These are phyloP conservation scores for Remersonia thermophila DNA, from an alignment of 2,329 filamentous ascomycete species.

Conservation along the genomic window DNA sequence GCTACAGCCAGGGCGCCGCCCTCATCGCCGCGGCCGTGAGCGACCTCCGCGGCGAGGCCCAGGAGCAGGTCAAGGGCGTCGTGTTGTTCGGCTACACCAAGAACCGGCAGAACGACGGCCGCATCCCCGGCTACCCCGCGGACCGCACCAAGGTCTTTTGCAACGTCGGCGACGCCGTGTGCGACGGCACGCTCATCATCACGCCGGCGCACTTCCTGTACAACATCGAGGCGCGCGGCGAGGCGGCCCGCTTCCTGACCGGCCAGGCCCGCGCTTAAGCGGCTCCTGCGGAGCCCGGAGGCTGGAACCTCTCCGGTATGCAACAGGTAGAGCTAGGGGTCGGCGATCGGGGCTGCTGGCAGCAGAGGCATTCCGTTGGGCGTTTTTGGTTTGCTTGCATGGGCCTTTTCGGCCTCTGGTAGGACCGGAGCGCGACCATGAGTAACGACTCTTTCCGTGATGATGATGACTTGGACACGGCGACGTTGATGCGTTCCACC, in stretches of 20 bases:
- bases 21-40: conserved; percentile 29
- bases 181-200: conserved; percentile 24
- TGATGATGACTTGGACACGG: too few species aligned
- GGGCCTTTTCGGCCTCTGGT: too few species aligned
- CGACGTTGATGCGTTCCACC: too few species aligned
- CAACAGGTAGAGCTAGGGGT: too few species aligned
- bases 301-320: too few species aligned
- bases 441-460: too few species aligned
- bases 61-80: conserved; percentile 23
- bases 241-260: conserved; percentile 3
- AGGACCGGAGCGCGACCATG: too few species aligned
- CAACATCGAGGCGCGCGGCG: neutral
- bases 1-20: conserved; percentile 29
- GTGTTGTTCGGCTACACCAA: conserved; percentile 28
- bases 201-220: conserved; percentile 21
- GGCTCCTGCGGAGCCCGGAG: too few species aligned
- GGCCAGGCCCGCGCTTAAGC: neutral
- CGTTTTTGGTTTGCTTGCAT: too few species aligned
- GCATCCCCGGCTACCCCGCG: conserved; percentile 26
- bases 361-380: too few species aligned
- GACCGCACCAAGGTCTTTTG: conserved; percentile 28
- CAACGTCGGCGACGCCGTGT: conserved; percentile 21
- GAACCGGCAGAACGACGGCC: conserved; percentile 29
- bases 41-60: conserved; percentile 20
- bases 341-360: too few species aligned